Evolutionary conservation across 2,329 filamentous ascomycete genomes (phyloP).

Genomic region (Penicillium frequentans): DNA sequence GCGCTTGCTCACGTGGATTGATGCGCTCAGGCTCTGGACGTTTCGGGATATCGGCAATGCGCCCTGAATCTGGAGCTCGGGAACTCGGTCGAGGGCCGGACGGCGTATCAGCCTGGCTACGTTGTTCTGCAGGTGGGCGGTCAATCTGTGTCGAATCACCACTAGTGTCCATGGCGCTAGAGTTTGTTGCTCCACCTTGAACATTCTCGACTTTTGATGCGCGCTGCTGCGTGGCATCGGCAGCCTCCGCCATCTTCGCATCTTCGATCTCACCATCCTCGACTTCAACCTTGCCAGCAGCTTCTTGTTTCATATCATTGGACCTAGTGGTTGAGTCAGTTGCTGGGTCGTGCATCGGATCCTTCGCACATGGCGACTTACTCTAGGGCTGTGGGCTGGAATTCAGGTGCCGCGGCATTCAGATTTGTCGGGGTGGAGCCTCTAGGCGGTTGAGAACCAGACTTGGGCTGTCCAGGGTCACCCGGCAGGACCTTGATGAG

Average conservation of each 20-base stretch:
- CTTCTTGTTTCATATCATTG: conserved; percentile 27
- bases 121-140: conserved; percentile 4
- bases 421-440: conserved; percentile 36
- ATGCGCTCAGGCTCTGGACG: conserved; percentile 40
- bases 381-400: conserved; percentile 37
- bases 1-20: conserved; percentile 33
- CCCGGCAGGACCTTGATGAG: conserved; percentile 24
- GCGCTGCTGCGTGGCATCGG: conserved; percentile 16
- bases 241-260: conserved; percentile 42
- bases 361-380: conserved; percentile 26
- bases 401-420: conserved; percentile 44
- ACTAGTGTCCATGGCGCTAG: conserved; percentile 11
- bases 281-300: conserved; percentile 36
- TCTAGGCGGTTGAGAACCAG: conserved; percentile 24
- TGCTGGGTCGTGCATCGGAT: background rate
- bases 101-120: conserved; percentile 13
- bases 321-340: conserved; percentile 30
- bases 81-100: conserved; percentile 27
- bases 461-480: conserved; percentile 23
- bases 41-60: conserved; percentile 35
- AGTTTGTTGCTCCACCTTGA: conserved; percentile 1
- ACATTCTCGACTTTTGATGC: background rate
- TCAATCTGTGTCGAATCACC: conserved; percentile 6
- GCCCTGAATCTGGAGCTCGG: conserved; percentile 29
- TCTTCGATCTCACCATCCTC: conserved; percentile 50